Conservation (phyloP, 2,329 filamentous ascomycete genomes). For the Elsinoe fawcettii region DNA sequence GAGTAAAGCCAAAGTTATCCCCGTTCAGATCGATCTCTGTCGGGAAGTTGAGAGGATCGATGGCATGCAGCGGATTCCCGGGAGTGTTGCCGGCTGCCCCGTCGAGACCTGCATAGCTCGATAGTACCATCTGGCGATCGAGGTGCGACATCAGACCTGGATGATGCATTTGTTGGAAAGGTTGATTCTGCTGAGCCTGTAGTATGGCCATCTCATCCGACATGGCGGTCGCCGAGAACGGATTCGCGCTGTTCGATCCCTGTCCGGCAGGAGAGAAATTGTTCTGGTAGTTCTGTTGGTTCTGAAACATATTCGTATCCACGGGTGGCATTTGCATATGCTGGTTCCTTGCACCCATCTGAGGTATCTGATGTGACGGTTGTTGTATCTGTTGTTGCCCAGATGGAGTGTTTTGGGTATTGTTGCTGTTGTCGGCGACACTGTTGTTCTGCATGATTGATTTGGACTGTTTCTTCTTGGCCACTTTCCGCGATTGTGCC, state of each 20-base stretch:
- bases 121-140: slow-evolving; percentile 68
- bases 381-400: slow-evolving; percentile 22
- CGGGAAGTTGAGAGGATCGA: slow-evolving; percentile 12
- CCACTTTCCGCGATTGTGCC: slow-evolving; percentile 34
- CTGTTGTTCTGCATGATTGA: slow-evolving; percentile 21
- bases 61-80: slow-evolving; percentile 17
- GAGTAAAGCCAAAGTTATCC: slow-evolving; percentile 20
- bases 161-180: slow-evolving; percentile 35
- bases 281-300: slow-evolving; percentile 24
- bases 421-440: slow-evolving; percentile 15
- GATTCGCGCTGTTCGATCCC: neutral
- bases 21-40: slow-evolving; percentile 21
- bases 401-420: neutral
- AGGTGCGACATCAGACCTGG: slow-evolving; percentile 57
- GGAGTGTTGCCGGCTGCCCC: slow-evolving; percentile 11
- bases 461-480: slow-evolving; percentile 28
- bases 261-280: slow-evolving; percentile 14
- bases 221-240: slow-evolving; percentile 3
- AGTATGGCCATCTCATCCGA: slow-evolving; percentile 17
- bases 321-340: slow-evolving; percentile 1
- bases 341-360: slow-evolving; percentile 18
- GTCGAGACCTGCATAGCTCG: slow-evolving; percentile 54
- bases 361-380: slow-evolving; percentile 9
- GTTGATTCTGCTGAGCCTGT: slow-evolving; percentile 26
- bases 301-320: slow-evolving; percentile 10